Evolutionary conservation across 192 early-diverging fungal species (phyloP).

Genomic region (Tieghemiomyces parasiticus): DNA sequence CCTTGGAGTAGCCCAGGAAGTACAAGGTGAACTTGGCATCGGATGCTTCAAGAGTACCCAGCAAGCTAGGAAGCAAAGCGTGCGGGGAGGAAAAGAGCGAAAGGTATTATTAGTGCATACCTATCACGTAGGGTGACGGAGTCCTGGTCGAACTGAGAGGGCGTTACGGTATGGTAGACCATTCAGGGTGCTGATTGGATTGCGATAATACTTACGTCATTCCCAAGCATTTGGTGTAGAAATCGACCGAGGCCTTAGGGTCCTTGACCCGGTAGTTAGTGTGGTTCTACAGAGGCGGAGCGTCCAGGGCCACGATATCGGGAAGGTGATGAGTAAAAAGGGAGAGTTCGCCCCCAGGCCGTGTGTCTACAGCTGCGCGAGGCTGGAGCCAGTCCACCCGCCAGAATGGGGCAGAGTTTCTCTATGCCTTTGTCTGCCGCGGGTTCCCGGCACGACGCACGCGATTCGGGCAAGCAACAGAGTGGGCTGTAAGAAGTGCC

Average conservation of each 20-base stretch:
- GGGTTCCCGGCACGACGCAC: too few relatives aligned
- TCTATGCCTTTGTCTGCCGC: too few relatives aligned
- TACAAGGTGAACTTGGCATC: conserved; percentile 47
- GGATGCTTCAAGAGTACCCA: conserved; percentile 20
- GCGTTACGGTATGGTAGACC: not conserved
- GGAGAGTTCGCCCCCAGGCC: too few relatives aligned
- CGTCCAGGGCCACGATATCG: too few relatives aligned
- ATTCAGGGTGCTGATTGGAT: not conserved
- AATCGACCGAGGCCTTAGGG: conserved; percentile 52
- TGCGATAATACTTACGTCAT: conserved; percentile 63
- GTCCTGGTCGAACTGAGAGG: not conserved
- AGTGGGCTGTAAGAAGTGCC: too few relatives aligned
- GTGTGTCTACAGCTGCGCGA: too few relatives aligned
- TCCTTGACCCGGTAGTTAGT: conserved; percentile 80
- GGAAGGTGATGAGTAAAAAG: too few relatives aligned
- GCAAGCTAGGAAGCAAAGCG: conserved; percentile 7
- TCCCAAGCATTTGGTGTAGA: conserved; percentile 60
- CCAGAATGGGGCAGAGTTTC: too few relatives aligned
- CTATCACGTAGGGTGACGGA: not conserved
- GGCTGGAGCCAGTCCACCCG: too few relatives aligned
- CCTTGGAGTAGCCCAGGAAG: conserved; percentile 50
- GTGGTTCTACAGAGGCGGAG: conserved; percentile 40
- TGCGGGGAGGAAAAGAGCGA: not conserved
- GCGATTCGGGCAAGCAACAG: too few relatives aligned
- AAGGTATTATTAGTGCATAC: not conserved